phyloP scores from a whole-genome alignment of 441 rosid genomes.

The Eugenia klotzschiana region DNA sequence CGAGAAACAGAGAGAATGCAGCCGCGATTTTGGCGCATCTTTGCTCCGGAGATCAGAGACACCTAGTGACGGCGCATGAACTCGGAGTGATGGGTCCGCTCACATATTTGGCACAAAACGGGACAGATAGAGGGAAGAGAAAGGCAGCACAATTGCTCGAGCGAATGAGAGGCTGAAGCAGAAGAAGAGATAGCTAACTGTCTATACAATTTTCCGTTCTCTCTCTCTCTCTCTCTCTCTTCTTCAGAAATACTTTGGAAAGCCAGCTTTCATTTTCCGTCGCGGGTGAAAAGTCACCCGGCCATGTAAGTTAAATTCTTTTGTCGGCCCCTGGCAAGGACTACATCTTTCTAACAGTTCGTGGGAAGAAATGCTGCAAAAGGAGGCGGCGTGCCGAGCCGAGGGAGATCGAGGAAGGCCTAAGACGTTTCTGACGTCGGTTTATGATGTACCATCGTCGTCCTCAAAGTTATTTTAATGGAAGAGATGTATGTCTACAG shows the following conservation, averaged over 20 bases:
- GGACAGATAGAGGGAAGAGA: constrained; percentile 84
- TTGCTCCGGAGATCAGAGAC: constrained; percentile 57
- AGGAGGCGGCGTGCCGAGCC: not conserved
- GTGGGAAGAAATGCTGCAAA: not conserved
- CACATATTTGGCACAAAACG: constrained; percentile 64
- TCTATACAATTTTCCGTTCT: constrained; percentile 5
- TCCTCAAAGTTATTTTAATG: not conserved
- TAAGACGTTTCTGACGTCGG: constrained; percentile 1
- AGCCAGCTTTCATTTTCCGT: constrained; percentile 14
- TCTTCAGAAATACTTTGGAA: not conserved
- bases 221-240: not conserved
- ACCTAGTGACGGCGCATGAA: constrained; percentile 55
- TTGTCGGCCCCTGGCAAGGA: constrained; percentile 20
- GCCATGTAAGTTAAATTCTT: constrained; percentile 23
- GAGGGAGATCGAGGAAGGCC: not conserved
- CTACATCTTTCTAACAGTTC: not conserved
- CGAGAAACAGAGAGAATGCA: constrained; percentile 77
- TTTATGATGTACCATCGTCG: constrained; percentile 1
- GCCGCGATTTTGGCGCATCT: constrained; percentile 89
- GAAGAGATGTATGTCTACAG: not conserved
- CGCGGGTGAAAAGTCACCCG: constrained; percentile 51
- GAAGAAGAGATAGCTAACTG: constrained; percentile 32
- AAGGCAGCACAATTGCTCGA: constrained; percentile 82
- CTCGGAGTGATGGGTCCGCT: constrained; percentile 59
- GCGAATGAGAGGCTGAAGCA: too few relatives aligned